These are phyloP conservation scores for Cadophora gregata DNA, from an alignment of 2,329 filamentous ascomycete genomes.

Conservation along the genomic window DNA sequence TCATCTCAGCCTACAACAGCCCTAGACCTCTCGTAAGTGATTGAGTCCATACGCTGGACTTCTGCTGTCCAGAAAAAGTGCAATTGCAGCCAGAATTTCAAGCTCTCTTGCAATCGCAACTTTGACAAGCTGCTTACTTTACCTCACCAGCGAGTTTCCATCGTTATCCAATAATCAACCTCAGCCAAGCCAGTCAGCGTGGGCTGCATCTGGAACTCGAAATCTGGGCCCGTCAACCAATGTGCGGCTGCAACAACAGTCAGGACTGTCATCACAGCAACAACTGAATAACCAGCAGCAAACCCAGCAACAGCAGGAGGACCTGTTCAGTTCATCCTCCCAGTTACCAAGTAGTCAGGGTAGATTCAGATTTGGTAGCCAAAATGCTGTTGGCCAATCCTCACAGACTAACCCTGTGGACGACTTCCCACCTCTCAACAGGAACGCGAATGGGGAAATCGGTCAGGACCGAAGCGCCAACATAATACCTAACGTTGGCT, in stretches of 20 bases:
- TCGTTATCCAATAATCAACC: slow-evolving; percentile 66
- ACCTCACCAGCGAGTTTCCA: slow-evolving; percentile 63
- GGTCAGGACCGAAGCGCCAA: slow-evolving; percentile 59
- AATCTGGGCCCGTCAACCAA: slow-evolving; percentile 40
- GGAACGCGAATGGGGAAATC: slow-evolving; percentile 62
- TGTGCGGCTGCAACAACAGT: slow-evolving; percentile 43
- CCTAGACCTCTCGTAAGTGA: slow-evolving; percentile 68
- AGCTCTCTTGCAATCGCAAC: background rate
- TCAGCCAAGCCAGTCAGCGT: slow-evolving; percentile 45
- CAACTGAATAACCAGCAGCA: slow-evolving; percentile 42
- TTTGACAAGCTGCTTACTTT: slow-evolving; percentile 27
- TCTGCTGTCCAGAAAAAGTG: background rate
- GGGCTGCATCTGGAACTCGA: slow-evolving; percentile 41
- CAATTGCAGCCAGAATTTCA: background rate
- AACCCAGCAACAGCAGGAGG: slow-evolving; percentile 45
- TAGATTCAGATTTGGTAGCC: slow-evolving; percentile 44
- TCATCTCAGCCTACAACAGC: slow-evolving; percentile 67
- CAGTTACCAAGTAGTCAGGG: slow-evolving; percentile 42
- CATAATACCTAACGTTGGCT: slow-evolving; percentile 62
- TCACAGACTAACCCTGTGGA: slow-evolving; percentile 54
- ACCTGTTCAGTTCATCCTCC: slow-evolving; percentile 44
- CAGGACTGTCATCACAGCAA: slow-evolving; percentile 38
- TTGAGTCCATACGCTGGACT: background rate
- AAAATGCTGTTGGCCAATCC: slow-evolving; percentile 43
- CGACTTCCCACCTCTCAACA: slow-evolving; percentile 67